Conservation (phyloP, 768 basidiomycete genomes). For the Porphyrellus cyaneotinctus region DNA sequence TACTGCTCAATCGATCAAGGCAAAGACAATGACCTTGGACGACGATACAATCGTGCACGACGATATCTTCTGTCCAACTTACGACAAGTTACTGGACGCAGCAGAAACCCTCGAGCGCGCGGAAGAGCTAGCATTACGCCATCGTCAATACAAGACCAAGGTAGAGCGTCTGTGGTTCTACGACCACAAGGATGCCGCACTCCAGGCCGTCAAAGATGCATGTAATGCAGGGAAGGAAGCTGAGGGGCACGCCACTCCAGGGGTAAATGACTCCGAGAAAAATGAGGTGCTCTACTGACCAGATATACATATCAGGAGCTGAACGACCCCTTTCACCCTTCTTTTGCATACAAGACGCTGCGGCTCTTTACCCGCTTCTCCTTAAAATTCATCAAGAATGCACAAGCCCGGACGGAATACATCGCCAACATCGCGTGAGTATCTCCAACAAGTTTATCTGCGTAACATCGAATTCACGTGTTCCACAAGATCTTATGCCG, state of each 20-base stretch:
- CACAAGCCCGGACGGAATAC: background rate
- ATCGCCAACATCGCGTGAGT: background rate
- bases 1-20: no score
- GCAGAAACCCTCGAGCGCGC: background rate
- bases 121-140: background rate
- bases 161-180: background rate
- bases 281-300: background rate
- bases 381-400: background rate
- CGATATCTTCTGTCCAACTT: background rate
- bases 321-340: background rate
- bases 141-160: background rate
- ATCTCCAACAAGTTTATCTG: background rate
- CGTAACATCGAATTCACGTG: background rate
- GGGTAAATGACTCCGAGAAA: background rate
- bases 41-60: conserved; percentile 1
- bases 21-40: background rate
- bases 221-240: background rate
- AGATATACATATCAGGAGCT: background rate
- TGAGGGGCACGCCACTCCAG: background rate
- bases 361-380: background rate
- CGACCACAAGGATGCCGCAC: background rate
- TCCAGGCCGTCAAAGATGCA: background rate
- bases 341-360: background rate
- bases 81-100: background rate
- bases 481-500: background rate